Base-by-base conservation (phyloP, 495 filamentous ascomycete genomes). In the Hypoxylon perforatum region DNA sequence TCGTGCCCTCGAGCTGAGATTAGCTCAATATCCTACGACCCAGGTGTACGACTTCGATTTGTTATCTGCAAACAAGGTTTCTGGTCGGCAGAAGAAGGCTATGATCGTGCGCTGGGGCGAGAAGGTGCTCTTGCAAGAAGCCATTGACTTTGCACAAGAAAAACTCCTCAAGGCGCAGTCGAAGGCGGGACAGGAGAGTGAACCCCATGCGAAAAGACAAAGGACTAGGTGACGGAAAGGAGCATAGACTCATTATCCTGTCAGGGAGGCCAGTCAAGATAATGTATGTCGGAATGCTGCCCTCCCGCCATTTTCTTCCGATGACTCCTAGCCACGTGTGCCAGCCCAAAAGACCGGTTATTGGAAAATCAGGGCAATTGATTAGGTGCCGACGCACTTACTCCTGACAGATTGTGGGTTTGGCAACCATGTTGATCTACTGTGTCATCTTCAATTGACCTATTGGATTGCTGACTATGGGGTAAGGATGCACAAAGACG, bases 71-170 rank as follows among this genome's bases (percentile, higher is more conserved):
- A 56, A 61, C 23, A 71, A 62, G n/a, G 30, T 81, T 39, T 63
- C 61, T 28, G 67, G 72, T 21, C 78, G 90, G 49, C 78, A 67
- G 38, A 82, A 74, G 42, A 93, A 92, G 88, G 93, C 93, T 0
- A 68, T 92, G 3, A 80, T 90, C 62, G 91, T 97, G 35, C 86
- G 93, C 46, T 76, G 88, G 35, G 94, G 93, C 8, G 94, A 97
- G 76, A 96, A 96, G 72, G 78, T 84, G 55, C 79, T 96, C n/a
- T 60, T 87, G 73, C 73, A 81, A 78, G 78, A 79, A 71, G 82
- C 80, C 23, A 73, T 75, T 35, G 73, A 77, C 65, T 73, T 86
- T 18, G 38, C 54, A 1, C 59, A 57, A 51, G 70, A 71, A 41
- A 67, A 75, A 45, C 5, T 77, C 15, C 57, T 70, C 19, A 76